These are phyloP conservation scores for Stipa capillata DNA, from an alignment of 176 grass and related monocot genomes.

Conservation along the genomic window DNA sequence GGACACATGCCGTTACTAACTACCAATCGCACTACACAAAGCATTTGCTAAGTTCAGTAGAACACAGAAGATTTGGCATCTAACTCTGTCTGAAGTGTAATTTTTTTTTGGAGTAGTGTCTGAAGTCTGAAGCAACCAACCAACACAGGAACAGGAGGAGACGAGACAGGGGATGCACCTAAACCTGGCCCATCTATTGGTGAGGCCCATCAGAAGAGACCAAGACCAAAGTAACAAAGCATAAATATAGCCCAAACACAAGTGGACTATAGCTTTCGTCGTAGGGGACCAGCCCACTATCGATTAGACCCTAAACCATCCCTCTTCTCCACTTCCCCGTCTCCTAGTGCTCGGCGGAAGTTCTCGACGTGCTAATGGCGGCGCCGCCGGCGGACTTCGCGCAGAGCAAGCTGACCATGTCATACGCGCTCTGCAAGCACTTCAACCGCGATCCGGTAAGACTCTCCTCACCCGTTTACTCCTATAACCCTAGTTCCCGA, in stretches of 20 bases:
- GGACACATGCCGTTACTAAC: not conserved
- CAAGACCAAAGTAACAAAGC: not conserved
- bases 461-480: accelerated
- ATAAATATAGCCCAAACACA: not conserved
- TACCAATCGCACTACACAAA: not conserved
- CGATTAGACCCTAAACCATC: slow-evolving; percentile 12
- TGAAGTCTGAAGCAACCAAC: not conserved
- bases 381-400: slow-evolving; percentile 25
- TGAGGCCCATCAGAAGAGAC: not conserved
- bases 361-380: slow-evolving; percentile 28
- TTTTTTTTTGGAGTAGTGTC: too few relatives aligned
- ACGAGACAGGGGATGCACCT: not conserved
- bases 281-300: not conserved
- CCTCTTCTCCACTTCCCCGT: not conserved
- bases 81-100: not conserved
- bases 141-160: not conserved
- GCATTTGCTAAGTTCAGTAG: not conserved
- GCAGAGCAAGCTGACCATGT: slow-evolving; percentile 55
- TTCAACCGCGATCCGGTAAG: slow-evolving; percentile 54
- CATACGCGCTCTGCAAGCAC: slow-evolving; percentile 58
- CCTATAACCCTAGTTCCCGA: not conserved
- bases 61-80: not conserved
- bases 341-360: not conserved
- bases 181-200: not conserved
- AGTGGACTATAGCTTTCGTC: not conserved